Conservation (phyloP, 805 yeast species). For the Candida sakaeoensis region DNA sequence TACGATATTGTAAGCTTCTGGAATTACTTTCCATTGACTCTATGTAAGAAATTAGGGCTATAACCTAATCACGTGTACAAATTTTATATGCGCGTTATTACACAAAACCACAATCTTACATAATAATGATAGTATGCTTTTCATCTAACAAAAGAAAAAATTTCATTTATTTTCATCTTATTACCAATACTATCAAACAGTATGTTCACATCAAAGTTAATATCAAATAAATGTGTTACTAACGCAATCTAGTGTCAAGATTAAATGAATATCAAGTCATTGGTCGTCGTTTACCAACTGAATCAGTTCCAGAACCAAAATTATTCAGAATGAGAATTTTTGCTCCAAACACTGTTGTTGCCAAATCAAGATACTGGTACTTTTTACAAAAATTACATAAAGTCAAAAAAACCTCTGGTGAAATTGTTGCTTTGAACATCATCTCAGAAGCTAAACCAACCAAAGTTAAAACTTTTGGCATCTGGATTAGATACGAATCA, state of each 20-base stretch:
- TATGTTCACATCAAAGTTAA: not conserved
- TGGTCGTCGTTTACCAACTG: conserved; percentile 99
- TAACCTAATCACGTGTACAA: not conserved
- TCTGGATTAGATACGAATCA: conserved; percentile 99
- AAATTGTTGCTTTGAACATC: conserved; percentile 88
- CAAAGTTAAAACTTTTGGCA: conserved; percentile 99
- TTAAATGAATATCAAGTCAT: conserved; percentile 99
- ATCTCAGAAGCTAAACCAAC: conserved; percentile 96
- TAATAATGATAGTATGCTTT: too few species aligned
- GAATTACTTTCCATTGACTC: not conserved
- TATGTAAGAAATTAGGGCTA: conserved; percentile 6
- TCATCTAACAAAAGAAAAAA: conserved; percentile 1
- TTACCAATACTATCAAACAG: conserved; percentile 6
- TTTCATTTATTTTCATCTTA: conserved; percentile 4
- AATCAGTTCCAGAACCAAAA: conserved; percentile 98
- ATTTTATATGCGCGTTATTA: not conserved
- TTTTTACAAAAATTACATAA: conserved; percentile 98
- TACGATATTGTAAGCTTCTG: conserved; percentile 29
- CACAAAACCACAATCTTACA: not conserved
- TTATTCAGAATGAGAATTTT: conserved; percentile 99
- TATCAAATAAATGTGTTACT: conserved; percentile 14
- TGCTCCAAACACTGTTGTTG: conserved; percentile 98
- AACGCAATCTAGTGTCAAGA: conserved; percentile 64
- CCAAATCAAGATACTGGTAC: conserved; percentile 99
- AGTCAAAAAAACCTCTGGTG: conserved; percentile 99